Evolutionary conservation across 257 asterid species (phyloP).

Genomic region (Plectranthus barbatus): DNA sequence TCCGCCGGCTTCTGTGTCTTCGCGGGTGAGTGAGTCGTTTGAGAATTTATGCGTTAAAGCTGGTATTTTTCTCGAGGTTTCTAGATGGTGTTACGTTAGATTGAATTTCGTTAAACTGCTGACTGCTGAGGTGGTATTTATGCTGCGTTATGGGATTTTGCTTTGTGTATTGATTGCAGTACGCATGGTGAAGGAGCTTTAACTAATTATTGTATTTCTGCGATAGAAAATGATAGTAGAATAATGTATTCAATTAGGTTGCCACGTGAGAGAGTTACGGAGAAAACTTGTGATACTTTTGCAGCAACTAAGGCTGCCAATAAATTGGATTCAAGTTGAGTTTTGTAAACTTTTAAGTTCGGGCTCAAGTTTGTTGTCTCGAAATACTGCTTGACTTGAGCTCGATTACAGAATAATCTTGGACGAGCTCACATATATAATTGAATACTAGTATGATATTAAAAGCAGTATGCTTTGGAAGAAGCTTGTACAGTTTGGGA

Average conservation of each 20-base stretch:
- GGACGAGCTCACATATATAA: neutral
- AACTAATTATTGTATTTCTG: neutral
- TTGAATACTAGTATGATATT: neutral
- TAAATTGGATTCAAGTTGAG: neutral
- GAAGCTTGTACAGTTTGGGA: no score
- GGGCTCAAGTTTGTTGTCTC: neutral
- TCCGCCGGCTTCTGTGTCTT: conserved; percentile 38
- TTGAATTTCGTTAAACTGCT: neutral
- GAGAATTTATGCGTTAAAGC: neutral
- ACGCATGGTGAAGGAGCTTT: no score
- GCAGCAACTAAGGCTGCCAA: neutral
- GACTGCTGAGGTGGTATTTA: neutral
- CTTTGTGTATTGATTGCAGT: no score
- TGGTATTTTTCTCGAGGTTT: neutral
- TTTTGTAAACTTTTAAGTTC: neutral
- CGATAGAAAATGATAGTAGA: neutral
- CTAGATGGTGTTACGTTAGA: neutral
- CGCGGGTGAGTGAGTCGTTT: conserved; percentile 33
- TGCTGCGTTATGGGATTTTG: neutral
- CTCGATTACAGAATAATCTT: neutral
- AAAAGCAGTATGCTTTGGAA: no score
- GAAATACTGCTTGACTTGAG: neutral
- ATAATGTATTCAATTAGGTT: neutral
- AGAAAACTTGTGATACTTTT: neutral
- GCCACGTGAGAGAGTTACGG: neutral